Conservation (phyloP, 495 filamentous ascomycete genomes). For the Daldinia caldariorum region DNA sequence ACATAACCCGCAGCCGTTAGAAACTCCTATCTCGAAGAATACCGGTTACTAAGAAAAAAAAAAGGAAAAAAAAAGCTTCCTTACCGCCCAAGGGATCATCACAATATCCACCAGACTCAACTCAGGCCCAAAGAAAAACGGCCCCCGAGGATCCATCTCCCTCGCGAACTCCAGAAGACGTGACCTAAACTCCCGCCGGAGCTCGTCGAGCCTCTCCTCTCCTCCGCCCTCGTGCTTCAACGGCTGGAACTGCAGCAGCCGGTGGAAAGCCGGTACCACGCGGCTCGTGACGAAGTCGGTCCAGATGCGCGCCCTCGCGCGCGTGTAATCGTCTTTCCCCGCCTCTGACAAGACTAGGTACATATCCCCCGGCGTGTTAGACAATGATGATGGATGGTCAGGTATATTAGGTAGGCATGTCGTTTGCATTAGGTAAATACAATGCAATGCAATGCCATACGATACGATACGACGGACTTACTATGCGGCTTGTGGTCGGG, state of each 20-base stretch:
- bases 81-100: conserved; percentile 64
- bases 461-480: conserved; percentile 2
- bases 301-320: conserved; percentile 67
- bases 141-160: conserved; percentile 63
- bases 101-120: conserved; percentile 64
- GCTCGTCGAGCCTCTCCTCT: conserved; percentile 54
- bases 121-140: conserved; percentile 64
- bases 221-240: conserved; percentile 53
- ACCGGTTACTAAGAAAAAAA: too few relatives aligned
- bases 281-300: conserved; percentile 68
- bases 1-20: neutral
- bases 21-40: neutral
- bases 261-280: conserved; percentile 67
- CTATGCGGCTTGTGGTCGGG: conserved; percentile 52
- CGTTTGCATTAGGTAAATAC: neutral
- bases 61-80: neutral
- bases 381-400: too few relatives aligned
- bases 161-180: conserved; percentile 61
- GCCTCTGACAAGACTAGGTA: conserved; percentile 52
- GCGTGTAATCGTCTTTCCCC: conserved; percentile 58
- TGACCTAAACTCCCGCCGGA: conserved; percentile 38
- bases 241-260: conserved; percentile 67
- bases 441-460: too few relatives aligned
- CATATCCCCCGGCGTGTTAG: conserved; percentile 32
- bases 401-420: too few relatives aligned